Conservation (phyloP, 306 rosid genomes). For the Gillenia trifoliata region DNA sequence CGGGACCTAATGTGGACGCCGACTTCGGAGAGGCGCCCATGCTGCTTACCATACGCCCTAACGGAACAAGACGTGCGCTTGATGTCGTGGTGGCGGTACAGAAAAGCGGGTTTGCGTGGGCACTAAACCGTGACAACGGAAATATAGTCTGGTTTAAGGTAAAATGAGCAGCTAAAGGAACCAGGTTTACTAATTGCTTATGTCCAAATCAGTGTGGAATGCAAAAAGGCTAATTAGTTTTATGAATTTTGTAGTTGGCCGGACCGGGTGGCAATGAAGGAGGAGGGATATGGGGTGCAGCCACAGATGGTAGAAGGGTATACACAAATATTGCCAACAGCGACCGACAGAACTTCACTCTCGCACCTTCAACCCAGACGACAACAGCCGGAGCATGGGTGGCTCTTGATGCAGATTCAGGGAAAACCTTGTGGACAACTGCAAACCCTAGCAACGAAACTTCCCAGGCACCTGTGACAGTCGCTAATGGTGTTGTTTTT, state of each 20-base stretch:
- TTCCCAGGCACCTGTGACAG: slow-evolving; percentile 26
- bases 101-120: slow-evolving; percentile 42
- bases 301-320: slow-evolving; percentile 34
- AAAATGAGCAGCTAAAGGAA: neutral
- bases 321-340: slow-evolving; percentile 34
- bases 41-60: slow-evolving; percentile 24
- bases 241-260: slow-evolving; percentile 18
- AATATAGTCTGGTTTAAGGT: slow-evolving; percentile 37
- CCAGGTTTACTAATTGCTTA: neutral
- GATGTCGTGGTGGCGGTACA: slow-evolving; percentile 40
- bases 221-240: neutral
- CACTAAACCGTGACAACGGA: slow-evolving; percentile 33
- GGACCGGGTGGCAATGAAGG: slow-evolving; percentile 34
- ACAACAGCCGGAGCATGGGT: slow-evolving; percentile 35
- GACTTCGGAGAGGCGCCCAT: slow-evolving; percentile 43
- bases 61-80: neutral
- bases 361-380: slow-evolving; percentile 27
- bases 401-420: slow-evolving; percentile 27
- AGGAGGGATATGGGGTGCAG: slow-evolving; percentile 41
- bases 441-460: slow-evolving; percentile 37
- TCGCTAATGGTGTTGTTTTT: slow-evolving; percentile 32
- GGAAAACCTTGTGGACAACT: slow-evolving; percentile 24
- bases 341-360: slow-evolving; percentile 19
- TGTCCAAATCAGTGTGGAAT: neutral
- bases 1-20: slow-evolving; percentile 34